phyloP scores from a whole-genome alignment of 2,329 filamentous ascomycete genomes.

The Clonostachys rosea region DNA sequence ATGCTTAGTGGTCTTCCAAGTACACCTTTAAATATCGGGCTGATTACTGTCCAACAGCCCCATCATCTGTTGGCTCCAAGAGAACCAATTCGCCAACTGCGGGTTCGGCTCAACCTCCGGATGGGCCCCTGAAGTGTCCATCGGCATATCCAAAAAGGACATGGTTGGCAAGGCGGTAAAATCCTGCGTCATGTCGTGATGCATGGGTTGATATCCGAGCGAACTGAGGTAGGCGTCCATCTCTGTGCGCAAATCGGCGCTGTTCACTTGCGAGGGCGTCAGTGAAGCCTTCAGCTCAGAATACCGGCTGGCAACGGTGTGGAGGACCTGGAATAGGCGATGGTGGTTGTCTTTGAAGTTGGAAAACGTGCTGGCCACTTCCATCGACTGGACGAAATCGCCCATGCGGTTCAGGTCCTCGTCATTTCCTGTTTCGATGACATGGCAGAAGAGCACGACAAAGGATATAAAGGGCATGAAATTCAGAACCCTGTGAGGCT shows the following conservation, averaged over 20 bases:
- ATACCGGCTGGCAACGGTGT: neutral
- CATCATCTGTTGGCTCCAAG: neutral
- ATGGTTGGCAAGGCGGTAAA: neutral
- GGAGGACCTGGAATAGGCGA: conserved; percentile 1
- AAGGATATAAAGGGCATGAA: conserved; percentile 12
- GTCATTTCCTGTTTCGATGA: conserved; percentile 25
- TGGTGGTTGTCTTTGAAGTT: neutral
- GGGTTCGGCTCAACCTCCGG: neutral
- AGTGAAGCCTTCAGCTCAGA: neutral
- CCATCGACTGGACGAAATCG: neutral
- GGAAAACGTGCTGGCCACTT: neutral
- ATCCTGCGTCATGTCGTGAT: neutral
- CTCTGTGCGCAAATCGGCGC: neutral
- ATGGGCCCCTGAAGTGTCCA: neutral
- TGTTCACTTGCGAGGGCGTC: conserved; percentile 16
- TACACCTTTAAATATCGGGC: too few relatives aligned
- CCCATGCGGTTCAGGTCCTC: neutral
- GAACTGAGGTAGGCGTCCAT: neutral
- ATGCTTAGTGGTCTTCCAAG: too few relatives aligned
- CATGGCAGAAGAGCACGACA: conserved; percentile 15
- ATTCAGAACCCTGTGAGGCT: neutral
- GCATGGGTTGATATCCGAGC: neutral
- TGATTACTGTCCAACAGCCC: neutral
- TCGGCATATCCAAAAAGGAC: neutral
- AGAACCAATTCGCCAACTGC: neutral